Evolutionary conservation across 805 yeast species (phyloP), one percentile per base, ranked within the genome.

Genomic region (Ogataea polymorpha): DNA sequence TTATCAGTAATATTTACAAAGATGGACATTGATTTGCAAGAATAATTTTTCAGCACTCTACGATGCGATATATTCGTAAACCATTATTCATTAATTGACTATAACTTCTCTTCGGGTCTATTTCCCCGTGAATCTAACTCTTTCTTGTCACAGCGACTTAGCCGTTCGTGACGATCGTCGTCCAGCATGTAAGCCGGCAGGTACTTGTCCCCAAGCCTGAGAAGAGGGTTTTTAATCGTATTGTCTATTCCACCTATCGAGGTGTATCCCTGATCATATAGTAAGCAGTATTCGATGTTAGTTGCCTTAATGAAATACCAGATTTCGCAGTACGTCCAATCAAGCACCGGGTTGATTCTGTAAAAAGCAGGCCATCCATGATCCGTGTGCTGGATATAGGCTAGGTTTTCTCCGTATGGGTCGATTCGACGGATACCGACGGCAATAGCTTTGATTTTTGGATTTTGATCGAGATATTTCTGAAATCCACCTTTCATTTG

Each of bases 371-470:
- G 99, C 98, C 98, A 93, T 43, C 88, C 80, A 44, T 80, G 82
- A 56, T 91, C 96, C 0, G 99, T 93, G 28, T 56, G 62, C 56
- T 88, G 95, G 38, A 86, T 74, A 32, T 75, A 71, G 20, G 66
- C 46, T 33, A 91, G 66, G 15, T 66, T 51, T 2, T 66, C 68
- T 0, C 96, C 93, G 61, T 74, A 86, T 0, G 99, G 98, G 58
- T 93, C 99, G 2, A 87, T 79, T 42, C 84, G 72, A 40, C 99
- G 71, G 23, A 88, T 86, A 0, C 99, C 99, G 4, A 93, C 91
- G 20, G 91, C 71, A 0, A 93, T 80, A 3, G 91, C 83, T 54
- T 77, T 73, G n/a, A 86, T 68, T 4, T 68, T 51, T 1, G 79
- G 76, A 48, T 81, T 65, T 13, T 61, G 48, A 4, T 60, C 53